Conservation (phyloP, 2,329 filamentous ascomycete genomes). For the Chaetomiaceae sp. region DNA sequence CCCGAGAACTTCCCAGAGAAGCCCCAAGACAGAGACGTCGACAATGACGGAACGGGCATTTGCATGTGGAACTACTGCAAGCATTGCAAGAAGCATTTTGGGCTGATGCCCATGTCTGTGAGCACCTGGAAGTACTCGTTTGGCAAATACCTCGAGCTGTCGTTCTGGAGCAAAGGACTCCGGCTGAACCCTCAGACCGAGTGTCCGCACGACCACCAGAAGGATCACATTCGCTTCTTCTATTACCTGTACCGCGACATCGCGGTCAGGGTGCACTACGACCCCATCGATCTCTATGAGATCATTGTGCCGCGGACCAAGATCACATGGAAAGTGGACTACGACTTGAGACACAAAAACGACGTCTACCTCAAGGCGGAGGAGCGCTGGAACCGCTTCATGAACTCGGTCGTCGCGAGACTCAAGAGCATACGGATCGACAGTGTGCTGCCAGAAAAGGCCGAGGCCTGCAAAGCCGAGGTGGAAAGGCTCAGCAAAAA, state of each 20-base stretch:
- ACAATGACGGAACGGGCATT: constrained; percentile 51
- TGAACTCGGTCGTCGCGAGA: constrained; percentile 76
- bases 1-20: constrained; percentile 56
- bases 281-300: constrained; percentile 86
- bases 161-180: constrained; percentile 88
- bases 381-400: constrained; percentile 79
- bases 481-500: constrained; percentile 74
- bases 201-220: constrained; percentile 88
- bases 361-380: constrained; percentile 80
- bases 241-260: constrained; percentile 68
- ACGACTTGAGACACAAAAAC: constrained; percentile 88
- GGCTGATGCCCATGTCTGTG: constrained; percentile 84
- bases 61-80: constrained; percentile 98
- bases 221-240: constrained; percentile 90
- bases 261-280: constrained; percentile 85
- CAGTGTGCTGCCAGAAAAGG: constrained; percentile 82
- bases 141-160: constrained; percentile 94
- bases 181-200: constrained; percentile 64
- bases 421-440: constrained; percentile 88
- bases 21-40: constrained; percentile 43
- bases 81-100: constrained; percentile 83
- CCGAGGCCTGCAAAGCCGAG: constrained; percentile 74
- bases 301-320: constrained; percentile 86
- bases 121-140: constrained; percentile 98
- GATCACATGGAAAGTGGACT: constrained; percentile 97